These are phyloP conservation scores for Pseudonitzschia multistriata DNA, from an alignment of 108 stramenopile species.

Conservation along the genomic window DNA sequence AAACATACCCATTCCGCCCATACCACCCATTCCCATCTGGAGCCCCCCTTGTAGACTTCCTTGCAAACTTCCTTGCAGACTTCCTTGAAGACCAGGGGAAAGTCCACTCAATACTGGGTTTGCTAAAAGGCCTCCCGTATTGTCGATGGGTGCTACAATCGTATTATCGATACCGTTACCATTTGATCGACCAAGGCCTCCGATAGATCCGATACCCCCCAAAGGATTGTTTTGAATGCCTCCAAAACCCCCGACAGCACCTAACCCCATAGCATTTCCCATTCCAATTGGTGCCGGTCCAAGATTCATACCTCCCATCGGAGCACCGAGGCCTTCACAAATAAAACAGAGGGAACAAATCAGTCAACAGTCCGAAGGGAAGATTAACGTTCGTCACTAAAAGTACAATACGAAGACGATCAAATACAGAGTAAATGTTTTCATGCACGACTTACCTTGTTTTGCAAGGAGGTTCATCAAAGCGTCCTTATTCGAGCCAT, in stretches of 20 bases:
- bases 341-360: neutral
- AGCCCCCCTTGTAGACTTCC: constrained; percentile 26
- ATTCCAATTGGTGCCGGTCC: constrained; percentile 9
- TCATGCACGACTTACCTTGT: constrained; percentile 15
- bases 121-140: constrained; percentile 16
- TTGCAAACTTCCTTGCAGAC: constrained; percentile 20
- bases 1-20: constrained; percentile 15
- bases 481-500: constrained; percentile 35
- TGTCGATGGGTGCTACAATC: constrained; percentile 8
- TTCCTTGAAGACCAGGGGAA: constrained; percentile 26
- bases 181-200: constrained; percentile 1
- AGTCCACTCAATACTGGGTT: constrained; percentile 30
- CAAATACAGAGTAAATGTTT: neutral
- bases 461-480: constrained; percentile 38
- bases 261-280: constrained; percentile 34
- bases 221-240: constrained; percentile 28
- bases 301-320: constrained; percentile 18
- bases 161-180: neutral
- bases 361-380: neutral
- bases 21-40: constrained; percentile 33
- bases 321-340: constrained; percentile 19
- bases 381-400: neutral
- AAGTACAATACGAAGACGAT: neutral
- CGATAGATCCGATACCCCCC: constrained; percentile 17
- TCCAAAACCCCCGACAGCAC: constrained; percentile 25